A percentile compares a stretch with the other conserved stretches of the same genome.
Evolutionary conservation across 2,329 filamentous ascomycete genomes (phyloP).

Genomic region (Trichoderma harzianum): DNA sequence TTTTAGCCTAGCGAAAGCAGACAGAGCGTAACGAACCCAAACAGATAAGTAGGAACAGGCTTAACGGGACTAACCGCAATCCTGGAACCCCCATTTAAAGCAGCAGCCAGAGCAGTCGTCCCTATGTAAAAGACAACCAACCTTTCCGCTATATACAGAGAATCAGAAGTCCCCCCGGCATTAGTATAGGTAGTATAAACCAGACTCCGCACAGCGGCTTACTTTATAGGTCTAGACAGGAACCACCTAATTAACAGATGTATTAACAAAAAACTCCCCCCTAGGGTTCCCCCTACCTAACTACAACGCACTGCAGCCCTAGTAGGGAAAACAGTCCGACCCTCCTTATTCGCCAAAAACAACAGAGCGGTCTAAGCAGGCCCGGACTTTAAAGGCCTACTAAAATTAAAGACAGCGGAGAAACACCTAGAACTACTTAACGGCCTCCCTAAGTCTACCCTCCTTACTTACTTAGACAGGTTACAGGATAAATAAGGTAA

Average conservation of each 20-base stretch:
- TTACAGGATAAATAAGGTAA: too few relatives aligned
- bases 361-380: background rate
- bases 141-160: background rate
- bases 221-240: too few relatives aligned
- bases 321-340: background rate
- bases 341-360: background rate
- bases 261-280: too few relatives aligned
- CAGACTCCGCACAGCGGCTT: too few relatives aligned
- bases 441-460: background rate
- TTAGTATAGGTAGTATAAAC: too few relatives aligned
- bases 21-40: background rate
- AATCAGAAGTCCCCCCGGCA: background rate
- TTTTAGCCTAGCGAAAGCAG: background rate
- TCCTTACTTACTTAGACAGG: too few relatives aligned
- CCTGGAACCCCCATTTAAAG: background rate
- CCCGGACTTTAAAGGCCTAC: background rate
- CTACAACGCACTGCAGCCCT: background rate
- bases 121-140: background rate
- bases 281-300: too few relatives aligned
- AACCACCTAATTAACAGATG: too few relatives aligned
- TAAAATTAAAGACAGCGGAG: background rate
- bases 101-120: background rate
- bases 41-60: too few relatives aligned
- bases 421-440: background rate
- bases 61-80: background rate